Conservation (phyloP, 2,329 filamentous ascomycete species). For the Grosmannia penicillata region DNA sequence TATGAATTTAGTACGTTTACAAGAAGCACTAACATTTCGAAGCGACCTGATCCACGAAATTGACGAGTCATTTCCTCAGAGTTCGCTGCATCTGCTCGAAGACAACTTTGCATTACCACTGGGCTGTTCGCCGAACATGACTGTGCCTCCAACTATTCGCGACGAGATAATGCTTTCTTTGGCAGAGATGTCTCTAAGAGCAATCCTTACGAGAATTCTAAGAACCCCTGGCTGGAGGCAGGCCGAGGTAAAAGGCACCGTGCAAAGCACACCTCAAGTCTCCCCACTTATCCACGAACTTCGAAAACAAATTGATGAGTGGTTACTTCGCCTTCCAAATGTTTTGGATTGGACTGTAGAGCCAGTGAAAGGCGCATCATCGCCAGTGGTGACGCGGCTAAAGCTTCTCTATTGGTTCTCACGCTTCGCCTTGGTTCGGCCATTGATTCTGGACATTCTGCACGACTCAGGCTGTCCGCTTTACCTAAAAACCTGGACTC, state of each 20-base stretch:
- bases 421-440: background rate
- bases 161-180: slow-evolving; percentile 1
- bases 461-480: background rate
- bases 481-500: background rate
- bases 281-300: background rate
- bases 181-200: background rate
- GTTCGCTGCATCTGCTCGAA: background rate
- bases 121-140: background rate
- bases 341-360: background rate
- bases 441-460: background rate
- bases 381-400: background rate
- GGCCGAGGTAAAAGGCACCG: background rate
- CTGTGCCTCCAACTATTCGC: background rate
- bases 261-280: background rate
- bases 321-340: background rate
- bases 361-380: background rate
- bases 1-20: background rate
- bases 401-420: slow-evolving; percentile 1
- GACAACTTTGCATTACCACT: background rate
- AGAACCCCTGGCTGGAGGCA: background rate
- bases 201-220: background rate
- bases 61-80: background rate
- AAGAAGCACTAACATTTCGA: background rate
- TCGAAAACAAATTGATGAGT: background rate
- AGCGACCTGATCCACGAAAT: background rate